Evolutionary conservation across 1,139 yeast genomes (phyloP).

Genomic region (Hyphopichia fennica): DNA sequence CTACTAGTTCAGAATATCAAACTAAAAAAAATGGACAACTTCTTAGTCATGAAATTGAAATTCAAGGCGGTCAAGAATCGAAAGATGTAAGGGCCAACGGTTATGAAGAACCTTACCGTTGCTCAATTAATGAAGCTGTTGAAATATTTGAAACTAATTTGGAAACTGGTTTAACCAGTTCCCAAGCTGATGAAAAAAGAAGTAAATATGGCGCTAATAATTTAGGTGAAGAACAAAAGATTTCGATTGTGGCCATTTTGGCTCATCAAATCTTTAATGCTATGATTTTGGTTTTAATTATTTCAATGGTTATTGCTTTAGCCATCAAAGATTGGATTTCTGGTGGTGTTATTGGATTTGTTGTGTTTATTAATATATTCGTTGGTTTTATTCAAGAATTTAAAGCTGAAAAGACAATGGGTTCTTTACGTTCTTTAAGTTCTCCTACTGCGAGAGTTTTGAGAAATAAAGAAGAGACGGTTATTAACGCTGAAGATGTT

Average conservation of each 20-base stretch:
- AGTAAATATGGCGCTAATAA: conserved; percentile 55
- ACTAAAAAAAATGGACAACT: conserved; percentile 12
- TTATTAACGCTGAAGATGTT: conserved; percentile 64
- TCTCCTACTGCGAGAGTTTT: conserved; percentile 74
- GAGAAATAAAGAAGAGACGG: conserved; percentile 60
- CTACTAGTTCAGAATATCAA: conserved; percentile 5
- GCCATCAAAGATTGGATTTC: conserved; percentile 81
- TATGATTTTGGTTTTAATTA: conserved; percentile 72
- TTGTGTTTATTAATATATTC: conserved; percentile 61
- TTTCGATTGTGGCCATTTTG: conserved; percentile 57
- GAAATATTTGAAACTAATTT: conserved; percentile 37
- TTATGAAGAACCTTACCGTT: conserved; percentile 13
- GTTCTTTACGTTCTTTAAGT: conserved; percentile 64
- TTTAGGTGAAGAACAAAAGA: conserved; percentile 60
- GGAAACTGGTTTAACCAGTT: conserved; percentile 47
- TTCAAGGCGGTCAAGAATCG: conserved; percentile 19
- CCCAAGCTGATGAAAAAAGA: conserved; percentile 27
- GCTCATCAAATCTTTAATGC: conserved; percentile 77
- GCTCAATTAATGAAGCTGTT: conserved; percentile 34
- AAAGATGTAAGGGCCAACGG: conserved; percentile 1
- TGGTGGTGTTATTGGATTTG: conserved; percentile 79
- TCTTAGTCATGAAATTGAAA: conserved; percentile 15
- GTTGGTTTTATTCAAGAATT: conserved; percentile 74
- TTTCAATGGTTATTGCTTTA: conserved; percentile 73
- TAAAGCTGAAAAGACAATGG: conserved; percentile 81